phyloP scores from a whole-genome alignment of 768 basidiomycete species.

The Pleurotus giganteus region DNA sequence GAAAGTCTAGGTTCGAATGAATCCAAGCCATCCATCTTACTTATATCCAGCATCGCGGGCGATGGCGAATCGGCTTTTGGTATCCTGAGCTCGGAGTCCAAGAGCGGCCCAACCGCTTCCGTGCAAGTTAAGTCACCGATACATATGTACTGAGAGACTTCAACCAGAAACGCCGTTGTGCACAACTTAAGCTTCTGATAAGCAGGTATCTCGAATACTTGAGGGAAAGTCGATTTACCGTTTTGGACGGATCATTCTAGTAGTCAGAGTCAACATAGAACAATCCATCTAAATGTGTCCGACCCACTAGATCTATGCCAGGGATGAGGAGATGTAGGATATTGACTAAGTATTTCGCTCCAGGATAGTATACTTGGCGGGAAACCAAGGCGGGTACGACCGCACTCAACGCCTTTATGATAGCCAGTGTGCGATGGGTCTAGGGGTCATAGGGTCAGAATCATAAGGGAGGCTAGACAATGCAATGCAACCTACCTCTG shows the following conservation, averaged over 20 bases:
- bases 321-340: conserved; percentile 81
- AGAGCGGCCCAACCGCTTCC: conserved; percentile 25
- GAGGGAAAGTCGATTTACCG: conserved; percentile 38
- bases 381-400: conserved; percentile 81
- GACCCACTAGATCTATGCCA: conserved; percentile 78
- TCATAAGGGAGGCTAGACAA: neutral
- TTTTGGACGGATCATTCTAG: conserved; percentile 79
- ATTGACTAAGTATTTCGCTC: conserved; percentile 78
- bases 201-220: conserved; percentile 9
- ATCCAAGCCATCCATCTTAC: conserved; percentile 36
- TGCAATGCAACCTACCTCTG: conserved; percentile 52
- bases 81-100: conserved; percentile 33
- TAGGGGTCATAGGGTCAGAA: conserved; percentile 23
- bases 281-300: neutral
- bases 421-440: conserved; percentile 83
- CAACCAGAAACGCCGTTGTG: conserved; percentile 72
- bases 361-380: conserved; percentile 73
- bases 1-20: conserved; percentile 40
- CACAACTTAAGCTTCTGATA: conserved; percentile 46
- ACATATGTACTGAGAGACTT: conserved; percentile 73
- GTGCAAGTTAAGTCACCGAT: conserved; percentile 59
- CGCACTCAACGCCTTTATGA: conserved; percentile 82
- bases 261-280: conserved; percentile 4
- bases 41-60: conserved; percentile 36
- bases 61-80: conserved; percentile 23